phyloP scores from a whole-genome alignment of 495 filamentous ascomycete genomes.

The Aspergillus sclerotioniger region DNA sequence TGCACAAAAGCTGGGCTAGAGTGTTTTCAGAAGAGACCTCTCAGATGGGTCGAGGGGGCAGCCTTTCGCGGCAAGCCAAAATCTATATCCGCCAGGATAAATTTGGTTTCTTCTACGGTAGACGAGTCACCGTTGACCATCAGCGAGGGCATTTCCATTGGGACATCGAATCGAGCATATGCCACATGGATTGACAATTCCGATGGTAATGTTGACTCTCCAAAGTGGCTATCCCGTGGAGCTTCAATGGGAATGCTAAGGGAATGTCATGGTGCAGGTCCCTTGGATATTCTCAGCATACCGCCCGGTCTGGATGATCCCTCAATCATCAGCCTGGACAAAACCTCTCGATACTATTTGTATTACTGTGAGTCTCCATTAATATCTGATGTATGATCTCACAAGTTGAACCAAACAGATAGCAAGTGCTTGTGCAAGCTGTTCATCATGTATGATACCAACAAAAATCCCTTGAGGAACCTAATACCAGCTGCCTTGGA shows the following conservation, averaged over 20 bases:
- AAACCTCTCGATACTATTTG: slow-evolving; percentile 42
- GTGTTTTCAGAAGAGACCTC: slow-evolving; percentile 51
- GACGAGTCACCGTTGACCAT: neutral
- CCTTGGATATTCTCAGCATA: slow-evolving; percentile 1
- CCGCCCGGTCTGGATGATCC: slow-evolving; percentile 35
- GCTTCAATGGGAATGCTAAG: neutral
- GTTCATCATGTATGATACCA: slow-evolving; percentile 53
- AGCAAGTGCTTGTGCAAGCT: slow-evolving; percentile 52
- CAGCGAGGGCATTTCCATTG: neutral
- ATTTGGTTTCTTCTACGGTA: neutral
- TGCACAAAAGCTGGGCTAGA: slow-evolving; percentile 45
- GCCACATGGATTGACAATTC: neutral
- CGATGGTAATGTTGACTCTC: neutral
- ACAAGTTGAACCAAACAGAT: slow-evolving; percentile 30
- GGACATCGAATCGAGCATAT: neutral
- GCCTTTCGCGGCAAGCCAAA: slow-evolving; percentile 39
- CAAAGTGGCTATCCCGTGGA: neutral
- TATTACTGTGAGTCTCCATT: slow-evolving; percentile 44
- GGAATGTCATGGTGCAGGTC: neutral
- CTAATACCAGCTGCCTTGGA: slow-evolving; percentile 47
- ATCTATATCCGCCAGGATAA: slow-evolving; percentile 22
- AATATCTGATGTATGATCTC: slow-evolving; percentile 6
- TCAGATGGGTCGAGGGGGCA: slow-evolving; percentile 46
- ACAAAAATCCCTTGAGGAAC: slow-evolving; percentile 53
- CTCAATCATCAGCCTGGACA: slow-evolving; percentile 30